These are phyloP conservation scores for Kregervanrija fluxuum DNA, from an alignment of 805 yeast species.

Conservation along the genomic window DNA sequence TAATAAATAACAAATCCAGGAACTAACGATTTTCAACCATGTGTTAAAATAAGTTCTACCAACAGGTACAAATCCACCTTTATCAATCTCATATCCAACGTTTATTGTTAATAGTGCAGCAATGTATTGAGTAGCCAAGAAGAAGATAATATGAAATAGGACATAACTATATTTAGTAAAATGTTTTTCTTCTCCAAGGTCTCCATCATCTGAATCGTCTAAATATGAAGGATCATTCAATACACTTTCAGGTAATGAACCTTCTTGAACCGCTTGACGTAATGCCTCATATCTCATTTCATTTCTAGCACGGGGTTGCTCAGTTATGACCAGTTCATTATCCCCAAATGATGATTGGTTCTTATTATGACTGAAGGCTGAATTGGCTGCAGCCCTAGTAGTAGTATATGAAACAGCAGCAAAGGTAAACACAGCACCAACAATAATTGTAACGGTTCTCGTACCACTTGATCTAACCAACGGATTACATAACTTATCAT, in stretches of 20 bases:
- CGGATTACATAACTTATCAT: constrained; percentile 88
- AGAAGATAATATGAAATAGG: constrained; percentile 83
- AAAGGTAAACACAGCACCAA: constrained; percentile 92
- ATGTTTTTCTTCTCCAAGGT: constrained; percentile 50
- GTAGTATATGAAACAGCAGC: constrained; percentile 96
- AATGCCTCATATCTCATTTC: constrained; percentile 84
- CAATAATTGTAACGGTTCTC: constrained; percentile 74
- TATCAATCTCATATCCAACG: constrained; percentile 75
- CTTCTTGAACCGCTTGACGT: constrained; percentile 92
- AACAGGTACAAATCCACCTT: constrained; percentile 90
- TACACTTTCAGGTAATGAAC: constrained; percentile 90
- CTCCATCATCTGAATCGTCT: constrained; percentile 26
- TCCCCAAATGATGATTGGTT: constrained; percentile 20
- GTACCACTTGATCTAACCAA: constrained; percentile 84
- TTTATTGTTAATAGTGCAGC: constrained; percentile 90
- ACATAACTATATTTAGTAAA: constrained; percentile 78
- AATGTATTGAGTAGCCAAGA: constrained; percentile 94
- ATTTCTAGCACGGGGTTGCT: constrained; percentile 46
- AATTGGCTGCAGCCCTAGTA: constrained; percentile 88
- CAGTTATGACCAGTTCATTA: constrained; percentile 39
- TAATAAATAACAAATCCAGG: constrained; percentile 83
- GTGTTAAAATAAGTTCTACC: constrained; percentile 94
- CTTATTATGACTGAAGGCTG: constrained; percentile 44
- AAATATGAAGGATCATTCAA: constrained; percentile 64
- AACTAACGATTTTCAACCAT: constrained; percentile 87